These are phyloP conservation scores for Pyrus communis DNA, from an alignment of 306 rosid species.

Conservation along the genomic window DNA sequence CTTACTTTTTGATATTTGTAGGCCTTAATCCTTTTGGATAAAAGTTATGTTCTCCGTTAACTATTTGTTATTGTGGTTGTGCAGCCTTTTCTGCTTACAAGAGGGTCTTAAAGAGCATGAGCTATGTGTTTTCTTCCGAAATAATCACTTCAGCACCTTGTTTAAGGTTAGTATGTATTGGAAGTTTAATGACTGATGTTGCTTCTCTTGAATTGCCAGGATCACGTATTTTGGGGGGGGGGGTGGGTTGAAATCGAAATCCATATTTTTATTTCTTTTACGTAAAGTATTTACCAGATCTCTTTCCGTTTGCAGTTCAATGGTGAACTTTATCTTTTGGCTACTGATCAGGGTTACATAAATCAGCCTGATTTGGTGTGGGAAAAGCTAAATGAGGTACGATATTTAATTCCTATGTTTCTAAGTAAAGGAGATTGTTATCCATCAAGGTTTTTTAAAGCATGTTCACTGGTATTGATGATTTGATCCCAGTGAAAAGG, in stretches of 20 bases:
- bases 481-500: neutral
- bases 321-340: constrained; percentile 84
- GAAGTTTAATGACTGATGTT: constrained; percentile 11
- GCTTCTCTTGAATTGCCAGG: constrained; percentile 9
- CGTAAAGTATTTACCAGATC: constrained; percentile 8
- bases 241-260: neutral
- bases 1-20: constrained; percentile 2
- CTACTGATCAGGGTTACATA: constrained; percentile 97
- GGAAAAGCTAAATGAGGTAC: constrained; percentile 97
- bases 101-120: constrained; percentile 92
- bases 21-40: constrained; percentile 9
- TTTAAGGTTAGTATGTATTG: constrained; percentile 70
- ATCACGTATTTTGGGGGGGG: neutral
- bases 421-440: neutral
- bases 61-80: constrained; percentile 18
- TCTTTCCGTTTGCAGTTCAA: constrained; percentile 45
- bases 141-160: constrained; percentile 99
- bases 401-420: constrained; percentile 7
- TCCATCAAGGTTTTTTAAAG: neutral
- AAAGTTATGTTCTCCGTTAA: constrained; percentile 3
- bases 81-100: constrained; percentile 94
- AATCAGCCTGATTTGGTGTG: constrained; percentile 97
- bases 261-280: neutral
- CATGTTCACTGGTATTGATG: neutral
- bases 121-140: constrained; percentile 92